Evolutionary conservation across 495 filamentous ascomycete species (phyloP).

Genomic region (Lepraria neglecta): DNA sequence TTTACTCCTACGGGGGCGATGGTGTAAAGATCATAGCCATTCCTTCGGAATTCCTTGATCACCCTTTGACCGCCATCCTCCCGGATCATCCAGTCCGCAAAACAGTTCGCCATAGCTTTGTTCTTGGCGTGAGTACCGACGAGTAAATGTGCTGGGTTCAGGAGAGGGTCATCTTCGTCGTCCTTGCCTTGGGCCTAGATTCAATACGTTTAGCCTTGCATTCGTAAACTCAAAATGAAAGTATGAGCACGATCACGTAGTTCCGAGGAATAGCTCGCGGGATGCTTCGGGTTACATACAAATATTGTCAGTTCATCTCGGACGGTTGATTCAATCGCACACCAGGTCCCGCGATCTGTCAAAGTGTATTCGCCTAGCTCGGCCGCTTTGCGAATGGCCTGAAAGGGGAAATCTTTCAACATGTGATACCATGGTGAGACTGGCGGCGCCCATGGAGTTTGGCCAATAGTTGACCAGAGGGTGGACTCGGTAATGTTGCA

Average conservation of each 20-base stretch:
- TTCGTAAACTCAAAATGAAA: background rate
- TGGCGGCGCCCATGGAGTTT: constrained; percentile 39
- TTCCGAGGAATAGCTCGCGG: too few species aligned
- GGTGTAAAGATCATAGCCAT: constrained; percentile 31
- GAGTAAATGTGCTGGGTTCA: constrained; percentile 39
- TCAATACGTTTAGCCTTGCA: background rate
- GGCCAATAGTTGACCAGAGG: constrained; percentile 41
- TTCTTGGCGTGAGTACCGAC: constrained; percentile 32
- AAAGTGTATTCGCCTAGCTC: constrained; percentile 39
- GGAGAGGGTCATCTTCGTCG: constrained; percentile 31
- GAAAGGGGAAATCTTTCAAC: constrained; percentile 40
- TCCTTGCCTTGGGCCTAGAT: constrained; percentile 26
- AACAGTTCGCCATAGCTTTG: constrained; percentile 29
- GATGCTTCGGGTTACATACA: constrained; percentile 4
- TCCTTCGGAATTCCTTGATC: constrained; percentile 32
- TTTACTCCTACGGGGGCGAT: constrained; percentile 13
- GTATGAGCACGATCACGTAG: too few species aligned
- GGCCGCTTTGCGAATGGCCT: constrained; percentile 37
- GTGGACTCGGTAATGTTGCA: constrained; percentile 44
- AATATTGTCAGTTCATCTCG: constrained; percentile 33
- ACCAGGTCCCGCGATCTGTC: constrained; percentile 40
- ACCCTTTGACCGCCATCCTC: constrained; percentile 33
- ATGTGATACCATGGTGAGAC: constrained; percentile 44
- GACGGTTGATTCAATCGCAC: constrained; percentile 31
- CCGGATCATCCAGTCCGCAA: constrained; percentile 36